A percentile compares a stretch with the other conserved stretches of the same genome.
These are phyloP conservation scores for Rhynchospora tenuis DNA, from an alignment of 176 grass and related monocot species.

Conservation along the genomic window DNA sequence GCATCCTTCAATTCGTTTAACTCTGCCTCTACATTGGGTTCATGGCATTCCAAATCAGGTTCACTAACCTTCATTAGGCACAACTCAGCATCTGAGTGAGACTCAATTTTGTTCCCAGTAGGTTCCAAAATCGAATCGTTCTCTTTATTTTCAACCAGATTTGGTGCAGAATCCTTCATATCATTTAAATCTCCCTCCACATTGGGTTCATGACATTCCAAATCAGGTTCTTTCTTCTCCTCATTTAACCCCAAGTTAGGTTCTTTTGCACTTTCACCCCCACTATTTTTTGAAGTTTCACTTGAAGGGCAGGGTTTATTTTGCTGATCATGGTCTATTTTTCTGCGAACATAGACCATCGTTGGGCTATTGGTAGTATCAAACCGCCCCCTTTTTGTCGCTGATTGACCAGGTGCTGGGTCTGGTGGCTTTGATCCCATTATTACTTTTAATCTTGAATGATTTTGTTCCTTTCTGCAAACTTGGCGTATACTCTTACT, in stretches of 20 bases:
- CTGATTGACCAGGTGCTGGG: not conserved
- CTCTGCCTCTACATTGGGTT: not conserved
- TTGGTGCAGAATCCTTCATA: not conserved
- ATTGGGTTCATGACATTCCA: slow-evolving; percentile 19
- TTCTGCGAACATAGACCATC: slow-evolving; percentile 24
- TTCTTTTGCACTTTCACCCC: slow-evolving; percentile 12
- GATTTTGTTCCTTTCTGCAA: not conserved
- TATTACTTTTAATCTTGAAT: not conserved
- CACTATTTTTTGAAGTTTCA: slow-evolving; percentile 1
- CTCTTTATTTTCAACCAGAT: slow-evolving; percentile 11
- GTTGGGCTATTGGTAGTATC: slow-evolving; percentile 4
- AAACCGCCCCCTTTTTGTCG: slow-evolving; percentile 12
- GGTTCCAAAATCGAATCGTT: slow-evolving; percentile 11
- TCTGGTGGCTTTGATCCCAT: slow-evolving; percentile 13
- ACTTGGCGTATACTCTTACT: not conserved
- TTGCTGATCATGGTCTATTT: slow-evolving; percentile 26
- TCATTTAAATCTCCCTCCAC: slow-evolving; percentile 9
- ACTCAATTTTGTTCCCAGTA: not conserved
- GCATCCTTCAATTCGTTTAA: slow-evolving; percentile 15
- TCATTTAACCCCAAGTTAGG: not conserved
- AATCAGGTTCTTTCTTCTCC: slow-evolving; percentile 15
- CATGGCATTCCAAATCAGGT: slow-evolving; percentile 26
- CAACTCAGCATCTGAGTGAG: slow-evolving; percentile 5
- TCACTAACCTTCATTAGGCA: not conserved
- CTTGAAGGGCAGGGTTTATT: not conserved